These are phyloP conservation scores for Blepharisma japonicum DNA, from an alignment of 73 alveolate genomes.

Conservation along the genomic window DNA sequence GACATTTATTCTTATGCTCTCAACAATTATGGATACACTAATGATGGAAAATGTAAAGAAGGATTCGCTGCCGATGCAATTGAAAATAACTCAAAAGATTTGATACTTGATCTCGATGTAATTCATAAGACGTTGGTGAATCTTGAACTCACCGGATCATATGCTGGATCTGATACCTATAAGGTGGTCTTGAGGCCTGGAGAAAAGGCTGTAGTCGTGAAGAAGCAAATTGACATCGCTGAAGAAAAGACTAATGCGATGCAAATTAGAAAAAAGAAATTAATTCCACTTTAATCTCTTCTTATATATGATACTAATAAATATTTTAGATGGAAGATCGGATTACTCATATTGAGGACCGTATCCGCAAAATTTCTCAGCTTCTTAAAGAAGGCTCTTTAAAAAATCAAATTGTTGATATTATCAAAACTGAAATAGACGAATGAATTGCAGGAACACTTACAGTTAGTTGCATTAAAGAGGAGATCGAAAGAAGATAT, in stretches of 20 bases:
- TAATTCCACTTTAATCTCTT: no score
- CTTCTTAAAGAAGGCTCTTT: no score
- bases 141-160: neutral
- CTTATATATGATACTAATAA: no score
- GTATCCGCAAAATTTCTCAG: no score
- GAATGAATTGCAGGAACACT: neutral
- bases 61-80: neutral
- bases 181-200: conserved; percentile 20
- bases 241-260: neutral
- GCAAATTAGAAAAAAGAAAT: no score
- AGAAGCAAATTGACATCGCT: conserved; percentile 19
- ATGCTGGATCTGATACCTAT: neutral
- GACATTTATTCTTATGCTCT: conserved; percentile 2
- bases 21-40: neutral
- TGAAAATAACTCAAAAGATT: neutral
- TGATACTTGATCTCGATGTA: neutral
- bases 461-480: conserved; percentile 18
- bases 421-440: neutral
- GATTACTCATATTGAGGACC: no score
- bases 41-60: neutral
- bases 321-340: no score
- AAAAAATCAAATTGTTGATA: no score
- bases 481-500: conserved; percentile 16
- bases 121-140: neutral
- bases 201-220: neutral